phyloP scores from a whole-genome alignment of 2,329 filamentous ascomycete species.

The Hypoxylon sp. region DNA sequence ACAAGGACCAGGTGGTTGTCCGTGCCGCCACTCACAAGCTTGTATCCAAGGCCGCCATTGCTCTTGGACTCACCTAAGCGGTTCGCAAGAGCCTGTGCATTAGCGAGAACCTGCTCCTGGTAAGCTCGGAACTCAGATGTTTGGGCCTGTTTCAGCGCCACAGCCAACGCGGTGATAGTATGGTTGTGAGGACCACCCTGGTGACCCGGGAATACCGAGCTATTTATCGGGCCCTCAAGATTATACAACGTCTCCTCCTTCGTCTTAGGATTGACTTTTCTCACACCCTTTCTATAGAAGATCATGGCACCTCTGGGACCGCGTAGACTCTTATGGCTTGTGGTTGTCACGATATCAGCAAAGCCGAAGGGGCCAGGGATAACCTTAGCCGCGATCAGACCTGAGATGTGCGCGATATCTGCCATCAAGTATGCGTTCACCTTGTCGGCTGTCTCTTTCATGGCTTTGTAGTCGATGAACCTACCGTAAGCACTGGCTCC shows the following conservation, averaged over 20 bases:
- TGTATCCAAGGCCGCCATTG: constrained; percentile 85
- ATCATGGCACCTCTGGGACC: constrained; percentile 97
- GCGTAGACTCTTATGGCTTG: constrained; percentile 96
- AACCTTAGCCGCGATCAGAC: constrained; percentile 91
- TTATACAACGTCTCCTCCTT: constrained; percentile 90
- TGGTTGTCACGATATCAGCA: constrained; percentile 96
- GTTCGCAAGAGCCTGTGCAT: constrained; percentile 87
- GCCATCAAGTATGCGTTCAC: constrained; percentile 92
- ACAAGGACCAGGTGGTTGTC: constrained; percentile 97
- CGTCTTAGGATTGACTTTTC: constrained; percentile 85
- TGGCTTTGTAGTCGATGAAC: constrained; percentile 93
- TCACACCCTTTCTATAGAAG: constrained; percentile 95
- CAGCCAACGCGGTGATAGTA: constrained; percentile 95
- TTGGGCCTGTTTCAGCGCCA: constrained; percentile 94
- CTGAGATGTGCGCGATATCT: constrained; percentile 98
- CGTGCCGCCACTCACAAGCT: constrained; percentile 92
- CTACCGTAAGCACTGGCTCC: constrained; percentile 95
- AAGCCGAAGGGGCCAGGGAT: constrained; percentile 90
- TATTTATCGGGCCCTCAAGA: constrained; percentile 93
- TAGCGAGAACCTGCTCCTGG: constrained; percentile 89
- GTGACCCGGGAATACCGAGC: constrained; percentile 97
- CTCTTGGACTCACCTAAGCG: constrained; percentile 77
- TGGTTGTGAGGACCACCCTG: constrained; percentile 99
- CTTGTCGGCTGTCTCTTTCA: constrained; percentile 92
- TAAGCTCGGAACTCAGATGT: constrained; percentile 92